phyloP scores from a whole-genome alignment of 257 asterid species.

The Anisodus tanguticus region DNA sequence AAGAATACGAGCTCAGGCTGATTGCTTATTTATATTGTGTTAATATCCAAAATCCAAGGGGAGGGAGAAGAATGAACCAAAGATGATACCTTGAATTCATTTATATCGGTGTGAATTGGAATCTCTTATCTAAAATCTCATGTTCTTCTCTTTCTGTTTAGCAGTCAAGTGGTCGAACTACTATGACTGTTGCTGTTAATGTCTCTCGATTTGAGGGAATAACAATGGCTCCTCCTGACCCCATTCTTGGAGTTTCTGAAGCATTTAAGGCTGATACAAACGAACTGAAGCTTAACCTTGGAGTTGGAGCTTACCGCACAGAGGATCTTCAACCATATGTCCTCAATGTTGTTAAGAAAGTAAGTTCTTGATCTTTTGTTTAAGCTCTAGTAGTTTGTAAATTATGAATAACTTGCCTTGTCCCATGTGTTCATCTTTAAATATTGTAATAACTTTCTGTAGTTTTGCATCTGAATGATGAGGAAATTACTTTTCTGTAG shows the following conservation, averaged over 20 bases:
- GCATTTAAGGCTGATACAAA: slow-evolving; percentile 90
- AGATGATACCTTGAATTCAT: not conserved
- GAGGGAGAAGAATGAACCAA: slow-evolving; percentile 2
- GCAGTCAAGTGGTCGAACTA: slow-evolving; percentile 65
- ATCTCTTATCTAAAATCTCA: not conserved
- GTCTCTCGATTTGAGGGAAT: slow-evolving; percentile 71
- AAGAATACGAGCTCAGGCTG: not conserved
- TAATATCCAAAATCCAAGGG: slow-evolving; percentile 2
- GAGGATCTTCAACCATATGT: slow-evolving; percentile 97
- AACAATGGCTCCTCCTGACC: slow-evolving; percentile 98
- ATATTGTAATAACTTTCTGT: not conserved
- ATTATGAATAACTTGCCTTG: slow-evolving; percentile 5
- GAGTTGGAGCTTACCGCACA: slow-evolving; percentile 97
- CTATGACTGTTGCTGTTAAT: slow-evolving; percentile 60
- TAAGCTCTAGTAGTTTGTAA: not conserved
- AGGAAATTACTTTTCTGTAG: slow-evolving; percentile 41
- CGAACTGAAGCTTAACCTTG: slow-evolving; percentile 93
- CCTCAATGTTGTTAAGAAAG: slow-evolving; percentile 94
- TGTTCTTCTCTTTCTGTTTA: slow-evolving; percentile 17
- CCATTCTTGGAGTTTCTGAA: slow-evolving; percentile 96
- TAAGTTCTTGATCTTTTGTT: slow-evolving; percentile 41
- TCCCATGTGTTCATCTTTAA: slow-evolving; percentile 3
- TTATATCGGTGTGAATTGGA: not conserved
- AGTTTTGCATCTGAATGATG: not conserved
- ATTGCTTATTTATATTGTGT: not conserved